phyloP scores from a whole-genome alignment of 371 early-diverging fungal genomes.

The Chytridium lagenaria region DNA sequence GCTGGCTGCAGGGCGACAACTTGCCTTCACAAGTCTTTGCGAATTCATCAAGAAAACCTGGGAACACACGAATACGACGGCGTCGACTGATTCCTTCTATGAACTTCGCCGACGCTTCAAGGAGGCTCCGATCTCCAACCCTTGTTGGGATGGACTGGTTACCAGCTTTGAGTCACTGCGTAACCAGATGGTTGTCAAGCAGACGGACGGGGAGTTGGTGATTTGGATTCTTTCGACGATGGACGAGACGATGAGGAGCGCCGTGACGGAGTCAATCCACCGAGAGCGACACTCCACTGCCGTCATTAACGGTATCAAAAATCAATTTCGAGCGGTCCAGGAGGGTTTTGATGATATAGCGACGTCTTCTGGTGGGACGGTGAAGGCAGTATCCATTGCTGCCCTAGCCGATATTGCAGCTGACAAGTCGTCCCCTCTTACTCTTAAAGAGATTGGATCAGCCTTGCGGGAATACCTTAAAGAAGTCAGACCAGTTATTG shows the following conservation, averaged over 20 bases:
- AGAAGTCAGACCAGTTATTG: too few species aligned
- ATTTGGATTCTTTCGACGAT: neutral
- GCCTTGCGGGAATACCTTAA: too few species aligned
- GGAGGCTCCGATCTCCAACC: neutral
- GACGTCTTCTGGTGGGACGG: neutral
- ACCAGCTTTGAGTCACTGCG: neutral
- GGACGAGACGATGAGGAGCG: neutral
- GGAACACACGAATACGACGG: neutral
- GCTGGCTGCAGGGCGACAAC: neutral
- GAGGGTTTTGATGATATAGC: neutral
- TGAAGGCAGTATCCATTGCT: neutral
- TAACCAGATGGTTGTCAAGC: neutral
- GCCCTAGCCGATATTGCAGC: neutral
- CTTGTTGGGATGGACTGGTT: neutral
- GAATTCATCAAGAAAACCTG: neutral
- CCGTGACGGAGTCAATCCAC: neutral
- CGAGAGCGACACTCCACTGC: neutral
- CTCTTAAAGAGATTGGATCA: too few species aligned
- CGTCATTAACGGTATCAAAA: neutral
- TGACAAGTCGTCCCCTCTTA: neutral
- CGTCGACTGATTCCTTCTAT: neutral
- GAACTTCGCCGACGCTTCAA: neutral
- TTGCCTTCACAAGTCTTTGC: neutral
- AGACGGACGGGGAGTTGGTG: neutral
- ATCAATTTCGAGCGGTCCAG: neutral